Conservation (phyloP, 208 protist species). For the Trypanosoma theileri region DNA sequence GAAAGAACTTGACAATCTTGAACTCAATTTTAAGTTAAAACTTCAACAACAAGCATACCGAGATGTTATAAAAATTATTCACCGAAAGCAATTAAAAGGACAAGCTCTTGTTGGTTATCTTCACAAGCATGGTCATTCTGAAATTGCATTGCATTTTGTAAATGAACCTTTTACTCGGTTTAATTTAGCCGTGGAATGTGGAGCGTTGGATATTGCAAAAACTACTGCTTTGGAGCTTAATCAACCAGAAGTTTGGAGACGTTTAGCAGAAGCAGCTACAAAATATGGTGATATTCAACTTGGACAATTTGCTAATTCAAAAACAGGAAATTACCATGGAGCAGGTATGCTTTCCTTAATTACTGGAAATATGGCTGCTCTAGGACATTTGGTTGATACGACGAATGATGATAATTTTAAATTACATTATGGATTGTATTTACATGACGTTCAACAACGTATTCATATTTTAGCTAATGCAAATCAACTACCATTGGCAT, state of each 20-base stretch:
- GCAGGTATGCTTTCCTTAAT: slow-evolving; percentile 95
- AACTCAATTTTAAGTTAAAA: slow-evolving; percentile 97
- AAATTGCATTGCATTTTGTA: slow-evolving; percentile 98
- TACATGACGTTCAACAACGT: slow-evolving; percentile 88
- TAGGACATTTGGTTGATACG: slow-evolving; percentile 92
- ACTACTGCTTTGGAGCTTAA: slow-evolving; percentile 91
- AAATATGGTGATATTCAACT: slow-evolving; percentile 95
- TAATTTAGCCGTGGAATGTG: slow-evolving; percentile 98
- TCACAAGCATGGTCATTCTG: slow-evolving; percentile 96
- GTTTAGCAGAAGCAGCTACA: slow-evolving; percentile 92
- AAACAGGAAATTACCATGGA: slow-evolving; percentile 92
- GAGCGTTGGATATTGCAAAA: slow-evolving; percentile 94
- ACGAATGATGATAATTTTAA: slow-evolving; percentile 77
- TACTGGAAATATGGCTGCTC: slow-evolving; percentile 94
- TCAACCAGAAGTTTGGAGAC: slow-evolving; percentile 89
- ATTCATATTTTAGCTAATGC: slow-evolving; percentile 75
- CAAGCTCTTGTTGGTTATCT: slow-evolving; percentile 98
- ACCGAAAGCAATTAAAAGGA: slow-evolving; percentile 89
- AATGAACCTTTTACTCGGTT: slow-evolving; percentile 96
- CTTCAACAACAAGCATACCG: slow-evolving; percentile 91
- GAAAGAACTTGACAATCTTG: slow-evolving; percentile 91
- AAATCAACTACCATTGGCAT: slow-evolving; percentile 88
- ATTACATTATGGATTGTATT: slow-evolving; percentile 94
- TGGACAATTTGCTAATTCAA: slow-evolving; percentile 94
- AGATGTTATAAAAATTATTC: slow-evolving; percentile 95